Evolutionary conservation across 352 stramenopile species (phyloP), one percentile per base, ranked within the genome.

Genomic region (Globisporangium megalacanthum): DNA sequence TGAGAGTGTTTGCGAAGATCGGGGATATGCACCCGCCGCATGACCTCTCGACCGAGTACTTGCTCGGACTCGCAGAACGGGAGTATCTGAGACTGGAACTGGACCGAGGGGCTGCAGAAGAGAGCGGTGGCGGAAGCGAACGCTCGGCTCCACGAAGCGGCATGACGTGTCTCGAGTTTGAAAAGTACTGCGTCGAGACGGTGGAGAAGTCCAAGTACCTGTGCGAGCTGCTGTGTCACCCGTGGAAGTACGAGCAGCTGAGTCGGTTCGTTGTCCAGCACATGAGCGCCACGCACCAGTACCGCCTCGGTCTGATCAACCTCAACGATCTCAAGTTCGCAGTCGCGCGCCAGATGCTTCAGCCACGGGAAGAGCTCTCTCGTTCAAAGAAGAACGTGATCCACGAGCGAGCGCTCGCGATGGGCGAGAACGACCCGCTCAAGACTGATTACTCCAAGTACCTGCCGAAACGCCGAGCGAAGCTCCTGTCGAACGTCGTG

Each of bases 391-490:
- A 96, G 56, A 57, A 74, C 36, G 59, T 78, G 6, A 85, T 97
- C 10, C 92, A 98, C 61, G 86, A 96, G 49, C 76, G 85, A 1
- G 90, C 92, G 0, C 62, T 97, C 6, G 79, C 87, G 0, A 96
- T 96, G 83, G 92, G 92, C 13, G 79, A 91, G 49, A 95, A 97
- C 54, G 92, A 98, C 46, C 87, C 90, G 0, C 64, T 96, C 11
- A 97, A 97, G 66, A 83, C 88, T 1, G 88, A 98, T 61, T 98
- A 98, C 62, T 92, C 84, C 11, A 94, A 92, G 62, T 97, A 97
- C 41, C 60, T 97, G 1, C 75, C 74, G 15, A 88, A 87, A 54
- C 73, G 84, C 4, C 66, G 75, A 42, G 66, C 70, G 1, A 88
- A 86, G 49, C 46, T 91, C 19, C 57, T 94, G 9, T 96, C 84